Conservation (phyloP, 495 filamentous ascomycete genomes). For the Neurospora sp. region DNA sequence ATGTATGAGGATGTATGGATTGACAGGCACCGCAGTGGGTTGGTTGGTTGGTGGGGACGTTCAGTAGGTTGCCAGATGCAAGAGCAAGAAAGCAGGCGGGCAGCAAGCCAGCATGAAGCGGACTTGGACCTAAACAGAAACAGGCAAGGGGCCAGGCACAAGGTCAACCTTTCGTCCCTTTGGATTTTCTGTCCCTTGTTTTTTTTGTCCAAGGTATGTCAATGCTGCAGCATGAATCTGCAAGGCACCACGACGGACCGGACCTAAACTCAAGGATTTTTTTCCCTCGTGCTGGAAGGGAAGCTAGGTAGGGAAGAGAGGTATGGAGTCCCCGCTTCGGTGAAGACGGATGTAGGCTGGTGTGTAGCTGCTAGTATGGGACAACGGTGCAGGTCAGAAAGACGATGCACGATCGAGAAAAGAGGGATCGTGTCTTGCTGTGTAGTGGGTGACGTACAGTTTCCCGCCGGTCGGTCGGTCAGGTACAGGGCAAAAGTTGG, state of each 20-base stretch:
- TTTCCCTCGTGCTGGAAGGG: neutral
- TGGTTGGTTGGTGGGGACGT: neutral
- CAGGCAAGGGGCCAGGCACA: neutral
- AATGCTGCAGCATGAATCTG: neutral
- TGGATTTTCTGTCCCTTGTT: neutral
- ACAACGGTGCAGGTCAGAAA: neutral
- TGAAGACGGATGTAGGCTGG: neutral
- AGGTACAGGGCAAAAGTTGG: neutral
- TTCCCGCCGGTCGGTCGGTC: neutral
- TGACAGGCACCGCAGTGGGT: neutral
- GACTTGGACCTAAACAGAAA: neutral
- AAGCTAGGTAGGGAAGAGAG: neutral
- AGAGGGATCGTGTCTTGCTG: neutral
- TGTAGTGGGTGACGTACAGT: neutral
- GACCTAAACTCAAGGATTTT: neutral
- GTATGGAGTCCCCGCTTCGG: neutral
- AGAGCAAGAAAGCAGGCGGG: neutral
- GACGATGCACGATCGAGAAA: neutral
- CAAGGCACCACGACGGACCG: neutral
- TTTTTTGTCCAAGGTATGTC: neutral
- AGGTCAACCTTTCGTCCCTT: neutral
- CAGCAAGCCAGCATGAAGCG: neutral
- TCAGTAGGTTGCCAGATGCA: neutral
- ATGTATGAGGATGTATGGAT: neutral
- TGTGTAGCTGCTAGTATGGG: neutral